phyloP scores from a whole-genome alignment of 2,329 filamentous ascomycete species.

The Colletotrichum abscissum region DNA sequence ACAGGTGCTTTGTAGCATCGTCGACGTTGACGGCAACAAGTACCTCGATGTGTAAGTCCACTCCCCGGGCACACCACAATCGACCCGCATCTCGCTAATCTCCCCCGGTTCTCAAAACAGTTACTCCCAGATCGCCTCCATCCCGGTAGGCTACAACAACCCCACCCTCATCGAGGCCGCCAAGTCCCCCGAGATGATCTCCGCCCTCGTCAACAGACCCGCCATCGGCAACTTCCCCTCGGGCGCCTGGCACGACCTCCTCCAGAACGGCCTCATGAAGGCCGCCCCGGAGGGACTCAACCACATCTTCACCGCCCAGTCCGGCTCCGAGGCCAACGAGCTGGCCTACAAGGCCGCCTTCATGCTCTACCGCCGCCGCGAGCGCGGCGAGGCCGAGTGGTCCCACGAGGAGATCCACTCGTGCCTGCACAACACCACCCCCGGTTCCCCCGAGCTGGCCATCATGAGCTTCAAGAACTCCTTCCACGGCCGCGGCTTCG shows the following conservation, averaged over 20 bases:
- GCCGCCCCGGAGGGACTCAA: constrained; percentile 80
- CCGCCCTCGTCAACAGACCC: constrained; percentile 80
- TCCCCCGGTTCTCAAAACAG: constrained; percentile 45
- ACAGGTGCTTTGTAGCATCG: constrained; percentile 45
- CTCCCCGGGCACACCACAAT: not conserved
- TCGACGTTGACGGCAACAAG: constrained; percentile 61
- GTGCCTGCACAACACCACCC: constrained; percentile 77
- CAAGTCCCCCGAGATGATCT: constrained; percentile 77
- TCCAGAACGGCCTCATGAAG: constrained; percentile 76
- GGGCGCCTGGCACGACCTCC: constrained; percentile 77
- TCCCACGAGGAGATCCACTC: constrained; percentile 74
- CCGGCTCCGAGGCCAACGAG: constrained; percentile 86
- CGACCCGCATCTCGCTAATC: constrained; percentile 18
- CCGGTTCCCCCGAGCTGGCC: constrained; percentile 79
- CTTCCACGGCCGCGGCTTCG: constrained; percentile 87
- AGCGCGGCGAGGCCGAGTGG: constrained; percentile 80
- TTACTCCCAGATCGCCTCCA: constrained; percentile 86
- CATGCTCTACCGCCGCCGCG: constrained; percentile 80
- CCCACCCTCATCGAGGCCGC: constrained; percentile 73
- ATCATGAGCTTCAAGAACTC: constrained; percentile 83
- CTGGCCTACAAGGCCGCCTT: constrained; percentile 88
- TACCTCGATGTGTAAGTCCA: constrained; percentile 58
- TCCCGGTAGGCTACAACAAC: constrained; percentile 87
- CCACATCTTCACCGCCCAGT: constrained; percentile 84
- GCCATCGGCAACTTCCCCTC: constrained; percentile 85